Evolutionary conservation across 2,329 filamentous ascomycete species (phyloP).

Genomic region (Periconia sp.): DNA sequence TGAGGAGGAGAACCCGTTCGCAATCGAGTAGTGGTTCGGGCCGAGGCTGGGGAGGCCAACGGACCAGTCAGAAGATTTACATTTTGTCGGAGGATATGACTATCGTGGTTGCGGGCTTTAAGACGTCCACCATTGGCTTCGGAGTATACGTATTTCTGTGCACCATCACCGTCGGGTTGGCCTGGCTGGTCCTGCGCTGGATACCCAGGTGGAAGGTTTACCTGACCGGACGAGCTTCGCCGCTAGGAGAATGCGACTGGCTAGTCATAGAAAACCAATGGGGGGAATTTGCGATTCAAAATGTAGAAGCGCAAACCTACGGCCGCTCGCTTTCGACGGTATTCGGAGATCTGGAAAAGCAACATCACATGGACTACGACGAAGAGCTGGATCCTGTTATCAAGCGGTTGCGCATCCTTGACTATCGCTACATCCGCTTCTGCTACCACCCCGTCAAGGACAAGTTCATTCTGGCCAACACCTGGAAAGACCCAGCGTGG

Average conservation of each 20-base stretch:
- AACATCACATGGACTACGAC: conserved; percentile 67
- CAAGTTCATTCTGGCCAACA: conserved; percentile 81
- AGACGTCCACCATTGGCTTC: conserved; percentile 71
- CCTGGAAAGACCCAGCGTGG: conserved; percentile 95
- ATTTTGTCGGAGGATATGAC: conserved; percentile 92
- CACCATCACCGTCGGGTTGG: conserved; percentile 71
- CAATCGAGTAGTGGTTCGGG: conserved; percentile 68
- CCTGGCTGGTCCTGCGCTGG: conserved; percentile 86
- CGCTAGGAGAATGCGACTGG: conserved; percentile 80
- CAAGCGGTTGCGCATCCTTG: conserved; percentile 71
- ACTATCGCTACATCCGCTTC: conserved; percentile 93
- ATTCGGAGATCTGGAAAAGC: conserved; percentile 69
- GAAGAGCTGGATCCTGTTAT: conserved; percentile 77
- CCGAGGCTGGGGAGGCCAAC: conserved; percentile 58
- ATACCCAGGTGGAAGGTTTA: conserved; percentile 82
- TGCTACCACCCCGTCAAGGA: conserved; percentile 88
- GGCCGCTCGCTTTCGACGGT: conserved; percentile 66
- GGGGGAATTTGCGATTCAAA: conserved; percentile 83
- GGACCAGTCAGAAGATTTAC: conserved; percentile 86
- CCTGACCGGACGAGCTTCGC: conserved; percentile 68
- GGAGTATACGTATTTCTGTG: conserved; percentile 71
- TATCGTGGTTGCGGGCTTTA: conserved; percentile 89
- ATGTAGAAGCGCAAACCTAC: conserved; percentile 62
- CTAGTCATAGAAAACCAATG: conserved; percentile 97
- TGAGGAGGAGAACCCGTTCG: conserved; percentile 73